Base-by-base conservation (phyloP, 495 filamentous ascomycete genomes). In the Trichoderma asperelloides region DNA sequence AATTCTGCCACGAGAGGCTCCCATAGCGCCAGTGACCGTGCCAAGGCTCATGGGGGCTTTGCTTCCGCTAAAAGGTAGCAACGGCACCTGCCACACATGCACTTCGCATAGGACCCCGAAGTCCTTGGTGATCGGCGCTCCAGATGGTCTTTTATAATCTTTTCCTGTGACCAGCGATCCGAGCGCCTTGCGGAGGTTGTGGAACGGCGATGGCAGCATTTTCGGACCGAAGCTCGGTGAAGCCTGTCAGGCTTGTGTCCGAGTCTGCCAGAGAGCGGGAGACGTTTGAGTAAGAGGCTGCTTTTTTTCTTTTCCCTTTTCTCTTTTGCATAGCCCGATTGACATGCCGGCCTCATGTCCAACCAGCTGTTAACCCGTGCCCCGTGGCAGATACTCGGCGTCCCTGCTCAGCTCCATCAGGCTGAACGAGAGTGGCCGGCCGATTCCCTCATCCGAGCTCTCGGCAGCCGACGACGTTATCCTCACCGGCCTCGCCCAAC, bases 401-500 rank as follows among this genome's bases (percentile, higher is more conserved):
- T 51, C 47, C 1, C 47, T 51, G 47, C 47, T 51, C 47, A n/a
- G 47, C 47, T 18, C 47, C 47, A n/a, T 51, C 47, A 51, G 47
- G 47, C 47, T 70, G 49, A 71, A 74, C 65, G 71, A 72, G 51
- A 69, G 69, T 16, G 71, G 64, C 30, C 69, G 79, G 49, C 66
- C 69, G 15, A 43, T 69, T 18, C 69, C 72, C 23, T 68, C 57
- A 27, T 62, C 70, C 37, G 66, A 68, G 33, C 67, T 73, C 49
- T 65, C 68, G 60, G 66, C 70, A 2, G 82, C 82, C 23, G 71
- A 75, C 12, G 89, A 90, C 72, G 78, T 83, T 2, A 85, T 84
- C 21, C 77, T 92, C 25, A 86, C 84, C 0, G 86, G 85, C 0
- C 81, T 90, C 70, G 82, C 87, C 33, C 87, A 90, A 71, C 76